These are phyloP conservation scores for Sicyos edulis DNA, from an alignment of 306 rosid species.

Conservation along the genomic window DNA sequence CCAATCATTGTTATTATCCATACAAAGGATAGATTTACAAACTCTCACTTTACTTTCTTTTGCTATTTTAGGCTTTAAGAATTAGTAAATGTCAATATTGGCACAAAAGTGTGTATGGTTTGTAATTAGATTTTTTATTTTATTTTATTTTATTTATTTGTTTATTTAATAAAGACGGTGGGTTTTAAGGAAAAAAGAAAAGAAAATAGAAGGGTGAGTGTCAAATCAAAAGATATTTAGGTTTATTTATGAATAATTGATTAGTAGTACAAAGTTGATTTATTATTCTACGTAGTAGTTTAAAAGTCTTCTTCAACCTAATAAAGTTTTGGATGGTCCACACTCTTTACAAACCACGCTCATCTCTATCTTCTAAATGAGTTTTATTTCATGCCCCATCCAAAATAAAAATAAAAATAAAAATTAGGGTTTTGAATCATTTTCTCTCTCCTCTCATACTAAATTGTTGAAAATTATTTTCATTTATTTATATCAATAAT, in stretches of 20 bases:
- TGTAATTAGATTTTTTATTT: background rate
- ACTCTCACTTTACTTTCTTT: background rate
- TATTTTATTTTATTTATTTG: no score
- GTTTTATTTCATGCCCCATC: no score
- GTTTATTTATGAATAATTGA: constrained; percentile 5
- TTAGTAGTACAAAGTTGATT: background rate
- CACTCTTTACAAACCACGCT: constrained; percentile 1
- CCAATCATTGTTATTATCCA: constrained; percentile 5
- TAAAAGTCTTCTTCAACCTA: constrained; percentile 17
- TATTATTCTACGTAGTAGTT: constrained; percentile 6
- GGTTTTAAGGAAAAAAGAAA: background rate
- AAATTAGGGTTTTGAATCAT: no score
- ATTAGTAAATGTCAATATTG: background rate
- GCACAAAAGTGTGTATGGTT: background rate
- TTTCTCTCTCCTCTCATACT: no score
- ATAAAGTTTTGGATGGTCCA: constrained; percentile 21
- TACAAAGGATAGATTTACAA: background rate
- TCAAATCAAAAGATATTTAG: constrained; percentile 15
- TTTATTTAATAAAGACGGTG: background rate
- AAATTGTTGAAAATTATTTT: no score
- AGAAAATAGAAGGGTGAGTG: background rate
- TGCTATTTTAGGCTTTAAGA: background rate
- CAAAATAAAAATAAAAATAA: no score
- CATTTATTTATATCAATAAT: no score
- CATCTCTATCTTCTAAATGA: background rate